Evolutionary conservation across 2,329 filamentous ascomycete genomes (phyloP), one percentile per base, ranked within the genome.

Genomic region (Parastagonospora avenae): DNA sequence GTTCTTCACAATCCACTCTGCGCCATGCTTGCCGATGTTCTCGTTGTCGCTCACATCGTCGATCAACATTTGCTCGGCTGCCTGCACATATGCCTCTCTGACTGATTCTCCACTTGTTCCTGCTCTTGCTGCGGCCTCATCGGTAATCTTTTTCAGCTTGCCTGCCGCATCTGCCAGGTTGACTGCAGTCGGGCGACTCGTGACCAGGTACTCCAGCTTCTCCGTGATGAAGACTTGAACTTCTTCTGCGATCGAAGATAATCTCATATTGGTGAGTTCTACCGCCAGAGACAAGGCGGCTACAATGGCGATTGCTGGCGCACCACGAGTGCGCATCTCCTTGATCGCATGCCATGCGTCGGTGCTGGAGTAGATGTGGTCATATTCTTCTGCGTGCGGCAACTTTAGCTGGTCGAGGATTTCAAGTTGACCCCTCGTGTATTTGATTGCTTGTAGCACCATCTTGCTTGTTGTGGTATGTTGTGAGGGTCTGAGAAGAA

Each of bases 221-320:
- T 85, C 80, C 50, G 87, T 79, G 57, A 97, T 90, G 70, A 90
- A 89, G 2, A 82, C 62, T 44, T 75, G 75, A 38, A 92, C 84
- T 42, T 89, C 82, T 41, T 89, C 85, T 0, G 84, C 81, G 4
- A 78, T 73, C 30, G 75, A 56, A 1, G 83, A 76, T 5, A 81
- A 62, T 58, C 78, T 79, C 52, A 82, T 81, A 7, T 83, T 82
- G 43, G 85, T 79, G 8, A 97, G 76, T 73, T 97, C 93, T 8
- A 96, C 90, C 1, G 92, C 92, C 31, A 97, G 83, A 2, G 90
- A 88, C 30, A 99, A 83, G 15, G 90, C 90, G 16, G 94, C 94
- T n/a, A 99, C 94, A 59, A 99, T 97, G 38, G 94, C 94, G 72
- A 99, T 99, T 39, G 94, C 94, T 0, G 94, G 94, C 4, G 94